phyloP scores from a whole-genome alignment of 768 basidiomycete genomes.

The Tricholoma furcatifolium region DNA sequence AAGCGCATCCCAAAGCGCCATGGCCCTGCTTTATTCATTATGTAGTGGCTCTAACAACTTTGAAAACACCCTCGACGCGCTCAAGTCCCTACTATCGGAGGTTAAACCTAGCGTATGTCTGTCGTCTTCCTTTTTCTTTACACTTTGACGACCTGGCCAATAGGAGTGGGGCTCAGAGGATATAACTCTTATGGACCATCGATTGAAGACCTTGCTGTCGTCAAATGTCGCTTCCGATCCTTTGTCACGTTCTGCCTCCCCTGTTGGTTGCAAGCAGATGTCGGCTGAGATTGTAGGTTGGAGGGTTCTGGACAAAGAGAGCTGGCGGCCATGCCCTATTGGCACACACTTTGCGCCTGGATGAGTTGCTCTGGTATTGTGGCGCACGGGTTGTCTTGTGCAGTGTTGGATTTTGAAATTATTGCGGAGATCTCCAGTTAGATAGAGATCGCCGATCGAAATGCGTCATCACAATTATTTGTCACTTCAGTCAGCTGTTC shows the following conservation, averaged over 20 bases:
- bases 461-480: no score
- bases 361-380: not conserved
- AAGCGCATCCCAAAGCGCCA: slow-evolving; percentile 23
- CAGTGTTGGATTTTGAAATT: not conserved
- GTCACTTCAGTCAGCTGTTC: no score
- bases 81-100: slow-evolving; percentile 17
- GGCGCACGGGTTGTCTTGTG: not conserved
- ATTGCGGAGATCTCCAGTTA: no score
- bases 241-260: not conserved
- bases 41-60: slow-evolving; percentile 35
- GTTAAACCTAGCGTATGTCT: slow-evolving; percentile 20
- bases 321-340: slow-evolving; percentile 70
- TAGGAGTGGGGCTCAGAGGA: slow-evolving; percentile 53
- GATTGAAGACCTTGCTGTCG: slow-evolving; percentile 40
- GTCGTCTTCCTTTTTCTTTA: slow-evolving; percentile 4
- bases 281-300: slow-evolving; percentile 43
- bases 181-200: slow-evolving; percentile 54
- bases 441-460: no score
- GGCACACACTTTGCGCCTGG: slow-evolving; percentile 43
- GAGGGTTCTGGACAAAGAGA: slow-evolving; percentile 41
- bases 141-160: not conserved
- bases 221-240: slow-evolving; percentile 11
- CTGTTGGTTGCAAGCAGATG: not conserved
- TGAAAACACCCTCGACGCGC: slow-evolving; percentile 22
- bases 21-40: slow-evolving; percentile 39